Percentiles rank a stretch among this genome's conserved stretches.
These are phyloP conservation scores for Clohesyomyces aquaticus DNA, from an alignment of 495 filamentous ascomycete genomes.

Conservation along the genomic window DNA sequence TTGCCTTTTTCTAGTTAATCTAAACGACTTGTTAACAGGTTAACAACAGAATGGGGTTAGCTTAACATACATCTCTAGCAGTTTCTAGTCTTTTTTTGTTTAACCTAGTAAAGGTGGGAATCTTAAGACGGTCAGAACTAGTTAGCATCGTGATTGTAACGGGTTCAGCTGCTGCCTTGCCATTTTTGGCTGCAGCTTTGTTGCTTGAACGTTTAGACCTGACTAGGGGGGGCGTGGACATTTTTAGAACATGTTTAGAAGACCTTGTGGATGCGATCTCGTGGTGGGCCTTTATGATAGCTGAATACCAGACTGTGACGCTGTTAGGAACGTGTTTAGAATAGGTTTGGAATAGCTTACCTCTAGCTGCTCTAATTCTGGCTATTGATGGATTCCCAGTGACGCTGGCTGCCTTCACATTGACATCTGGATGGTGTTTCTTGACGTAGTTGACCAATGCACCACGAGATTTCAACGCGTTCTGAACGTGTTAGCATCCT, in stretches of 20 bases:
- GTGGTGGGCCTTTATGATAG: not conserved
- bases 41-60: not conserved
- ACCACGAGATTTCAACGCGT: not conserved
- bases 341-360: not conserved
- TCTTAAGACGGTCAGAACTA: not conserved
- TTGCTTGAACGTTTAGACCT: no score
- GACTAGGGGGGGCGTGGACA: not conserved
- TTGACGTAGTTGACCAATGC: slow-evolving; percentile 7
- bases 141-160: not conserved
- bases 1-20: not conserved
- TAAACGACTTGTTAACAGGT: slow-evolving; percentile 2
- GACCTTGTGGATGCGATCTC: not conserved
- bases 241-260: not conserved
- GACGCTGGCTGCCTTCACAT: not conserved
- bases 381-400: not conserved
- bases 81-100: slow-evolving; percentile 1
- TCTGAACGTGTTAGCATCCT: not conserved
- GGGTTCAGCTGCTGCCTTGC: not conserved
- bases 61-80: slow-evolving; percentile 4
- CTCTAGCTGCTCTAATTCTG: not conserved
- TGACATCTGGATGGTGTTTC: slow-evolving; percentile 4
- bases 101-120: not conserved
- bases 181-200: not conserved
- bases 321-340: not conserved
- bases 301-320: not conserved